A percentile compares a stretch with the other conserved stretches of the same genome.
Evolutionary conservation across 371 early-diverging fungal species (phyloP).

Genomic region (Mortierella sp.): DNA sequence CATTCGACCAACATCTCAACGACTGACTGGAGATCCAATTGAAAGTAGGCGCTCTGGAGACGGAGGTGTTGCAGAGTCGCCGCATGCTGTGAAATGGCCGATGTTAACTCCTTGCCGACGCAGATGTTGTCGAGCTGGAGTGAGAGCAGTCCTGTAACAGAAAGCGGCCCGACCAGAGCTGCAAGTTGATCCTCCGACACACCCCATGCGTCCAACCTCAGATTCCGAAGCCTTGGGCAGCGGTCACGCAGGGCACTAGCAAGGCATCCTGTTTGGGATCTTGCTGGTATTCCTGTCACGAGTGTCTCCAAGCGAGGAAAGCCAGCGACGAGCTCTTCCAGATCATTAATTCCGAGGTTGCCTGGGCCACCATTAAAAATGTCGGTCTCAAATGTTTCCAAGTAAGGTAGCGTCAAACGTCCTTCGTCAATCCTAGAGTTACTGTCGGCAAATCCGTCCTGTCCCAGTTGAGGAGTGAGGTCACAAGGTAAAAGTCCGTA

Average conservation of each 20-base stretch:
- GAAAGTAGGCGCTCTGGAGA: no score
- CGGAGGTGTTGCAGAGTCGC: no score
- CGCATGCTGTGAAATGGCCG: no score
- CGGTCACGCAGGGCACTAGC: not conserved
- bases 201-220: not conserved
- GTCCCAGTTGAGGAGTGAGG: not conserved
- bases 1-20: no score
- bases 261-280: not conserved
- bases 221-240: not conserved
- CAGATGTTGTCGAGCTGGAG: no score
- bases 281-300: not conserved
- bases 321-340: not conserved
- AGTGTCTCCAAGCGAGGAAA: not conserved
- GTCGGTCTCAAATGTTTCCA: not conserved
- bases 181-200: not conserved
- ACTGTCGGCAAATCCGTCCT: no score
- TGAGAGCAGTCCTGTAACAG: not conserved
- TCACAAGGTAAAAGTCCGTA: not conserved
- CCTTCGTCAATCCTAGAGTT: not conserved
- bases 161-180: not conserved
- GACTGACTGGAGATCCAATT: no score
- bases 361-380: not conserved
- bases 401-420: not conserved
- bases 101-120: no score
- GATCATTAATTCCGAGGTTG: not conserved